Base-by-base conservation (phyloP, 2,329 filamentous ascomycete genomes). In the Cylindrodendrum hubeiense region DNA sequence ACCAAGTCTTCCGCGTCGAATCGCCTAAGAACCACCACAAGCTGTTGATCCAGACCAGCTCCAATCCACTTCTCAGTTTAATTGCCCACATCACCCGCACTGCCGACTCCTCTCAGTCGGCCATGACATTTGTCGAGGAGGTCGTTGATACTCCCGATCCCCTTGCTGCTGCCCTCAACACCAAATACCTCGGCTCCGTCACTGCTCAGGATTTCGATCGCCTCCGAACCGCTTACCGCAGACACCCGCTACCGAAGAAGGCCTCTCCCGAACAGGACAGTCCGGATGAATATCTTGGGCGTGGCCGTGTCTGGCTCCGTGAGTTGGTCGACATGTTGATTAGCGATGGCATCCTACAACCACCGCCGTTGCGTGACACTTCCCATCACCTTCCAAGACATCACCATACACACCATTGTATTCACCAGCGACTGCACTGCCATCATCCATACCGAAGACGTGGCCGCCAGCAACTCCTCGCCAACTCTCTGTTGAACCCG, bases 361-460 rank as follows among this genome's bases (percentile, higher is more conserved):
- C 69, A 5, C 69, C 63, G 28, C 51, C 57, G 13, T 33, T 62
- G 4, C 59, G 44, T 17, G 10, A 12, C 30, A 15, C n/a, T 17
- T 39, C n/a, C 8, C 65, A 69, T 15, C 62, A 33, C 10, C 57
- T 69, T 9, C 71, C 67, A 3, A 59, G 71, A 21, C 69, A 73
- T 19, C 71, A 71, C 28, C 71, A 73, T 28, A 73, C 69, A 10
- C 62, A 63, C 30, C 62, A 63, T 34, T 68, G 67, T 28, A 62
- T 33, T 30, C 67, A 73, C n/a, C 71, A 71, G 22, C 67, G 71
- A 17, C 63, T 72, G 51, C 58, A 72, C 49, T 66, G 63, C 2
- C 56, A 72, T 39, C 69, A 73, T 46, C 69, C 71, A 5, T 73
- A 73, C 37, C 64, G 66, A 4, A 66, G 71, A 49, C 68, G 63